phyloP scores from a whole-genome alignment of 1,284 basidiomycete genomes.

The Peniophora sp. region DNA sequence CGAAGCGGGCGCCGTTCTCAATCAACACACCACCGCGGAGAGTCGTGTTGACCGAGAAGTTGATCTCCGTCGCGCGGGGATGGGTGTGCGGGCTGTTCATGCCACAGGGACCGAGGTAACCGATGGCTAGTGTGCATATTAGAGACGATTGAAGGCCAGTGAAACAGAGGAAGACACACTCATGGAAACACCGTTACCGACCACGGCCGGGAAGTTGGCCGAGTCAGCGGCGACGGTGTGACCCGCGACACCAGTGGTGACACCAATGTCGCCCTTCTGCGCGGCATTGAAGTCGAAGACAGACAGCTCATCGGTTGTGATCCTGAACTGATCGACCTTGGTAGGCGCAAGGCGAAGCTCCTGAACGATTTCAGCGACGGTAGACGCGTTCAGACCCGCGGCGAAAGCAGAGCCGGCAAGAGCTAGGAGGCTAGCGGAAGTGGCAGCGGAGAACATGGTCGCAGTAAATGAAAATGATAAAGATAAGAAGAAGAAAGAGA shows the following conservation, averaged over 20 bases:
- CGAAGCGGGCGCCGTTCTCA: conserved; percentile 27
- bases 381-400: not conserved
- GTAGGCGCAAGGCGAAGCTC: not conserved
- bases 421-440: not conserved
- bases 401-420: not conserved
- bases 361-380: not conserved
- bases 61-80: not conserved
- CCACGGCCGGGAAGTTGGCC: conserved; percentile 13
- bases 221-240: conserved; percentile 10
- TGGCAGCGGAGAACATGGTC: not conserved
- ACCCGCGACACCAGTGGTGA: conserved; percentile 10
- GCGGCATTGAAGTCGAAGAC: not conserved
- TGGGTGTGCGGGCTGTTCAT: not conserved
- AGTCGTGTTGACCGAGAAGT: conserved; percentile 13
- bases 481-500: not conserved
- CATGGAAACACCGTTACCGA: conserved; percentile 14
- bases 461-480: not conserved
- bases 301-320: conserved; percentile 14
- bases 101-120: not conserved
- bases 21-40: conserved; percentile 24
- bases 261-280: not conserved
- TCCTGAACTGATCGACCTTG: conserved; percentile 9
- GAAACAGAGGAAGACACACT: not conserved
- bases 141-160: not conserved
- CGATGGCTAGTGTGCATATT: conserved; percentile 3